Base-by-base conservation (phyloP, 192 early-diverging fungal species). In the Entomortierella chlamydospora region DNA sequence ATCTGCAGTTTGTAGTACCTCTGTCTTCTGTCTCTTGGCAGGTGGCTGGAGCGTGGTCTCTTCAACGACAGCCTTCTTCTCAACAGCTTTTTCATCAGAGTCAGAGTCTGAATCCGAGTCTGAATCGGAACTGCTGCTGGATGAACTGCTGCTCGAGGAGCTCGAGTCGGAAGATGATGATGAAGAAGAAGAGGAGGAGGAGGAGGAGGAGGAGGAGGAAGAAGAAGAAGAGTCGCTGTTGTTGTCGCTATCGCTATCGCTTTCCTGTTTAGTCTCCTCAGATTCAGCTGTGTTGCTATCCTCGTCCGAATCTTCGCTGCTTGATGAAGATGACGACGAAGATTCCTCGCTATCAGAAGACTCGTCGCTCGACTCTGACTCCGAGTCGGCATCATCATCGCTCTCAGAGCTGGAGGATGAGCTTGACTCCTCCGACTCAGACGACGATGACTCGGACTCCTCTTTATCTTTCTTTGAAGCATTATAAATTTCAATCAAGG, bases 11-110 rank as follows among this genome's bases (percentile, higher is more conserved):
- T 12, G 20, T 20, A 33, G 22, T 60, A 70, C 73, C 28, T 83
- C 82, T 22, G 70, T 70, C 66, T 77, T 83, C 61, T 76, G 84
- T 68, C 83, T 90, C 54, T 85, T 84, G 37, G 77, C 61, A 23
- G 78, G 67, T 33, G 69, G 70, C 22, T 59, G 61, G 15, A 57
- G 39, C 42, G 63, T 12, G 26, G 67, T 52, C 22, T 85, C 73
- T 37, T 72, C 61, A 39, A 80, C 64, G 8, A 18, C 55, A 56
- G 55, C 66, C 13, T 43, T 59, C 30, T 78, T 58, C 13, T 77
- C 54, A n/a, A n/a, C n/a, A n/a, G n/a, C n/a, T n/a, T n/a, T 18
- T 73, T 50, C 13, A 28, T 66, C 59, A 57, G 72, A 76, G 29
- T 47, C 64, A 8, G 77, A 77, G 37, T 81, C 68, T 22, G 73